A percentile compares a stretch with the other conserved stretches of the same genome.
Conservation (phyloP, 2,329 filamentous ascomycete species). For the Aotearoamyces nothofagi region DNA sequence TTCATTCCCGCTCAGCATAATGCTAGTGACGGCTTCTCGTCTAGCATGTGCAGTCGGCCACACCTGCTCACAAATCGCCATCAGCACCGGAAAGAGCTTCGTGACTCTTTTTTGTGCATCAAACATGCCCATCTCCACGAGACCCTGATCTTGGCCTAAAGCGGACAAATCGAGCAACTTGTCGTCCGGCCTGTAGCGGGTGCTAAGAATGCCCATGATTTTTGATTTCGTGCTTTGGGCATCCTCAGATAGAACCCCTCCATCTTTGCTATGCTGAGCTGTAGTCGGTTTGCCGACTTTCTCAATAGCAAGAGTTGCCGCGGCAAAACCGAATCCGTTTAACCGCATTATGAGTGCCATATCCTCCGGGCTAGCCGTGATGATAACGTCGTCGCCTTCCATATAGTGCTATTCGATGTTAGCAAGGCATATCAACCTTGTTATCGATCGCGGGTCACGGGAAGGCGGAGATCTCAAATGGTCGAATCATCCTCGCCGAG, state of each 20-base stretch:
- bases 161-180: constrained; percentile 77
- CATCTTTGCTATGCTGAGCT: constrained; percentile 21
- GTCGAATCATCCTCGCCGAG: too few relatives aligned
- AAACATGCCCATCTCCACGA: constrained; percentile 65
- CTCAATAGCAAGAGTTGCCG: constrained; percentile 37
- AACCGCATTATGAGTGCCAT: constrained; percentile 49
- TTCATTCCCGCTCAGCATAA: constrained; percentile 69
- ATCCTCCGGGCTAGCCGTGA: constrained; percentile 50
- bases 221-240: constrained; percentile 50
- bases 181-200: constrained; percentile 53
- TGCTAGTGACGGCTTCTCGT: constrained; percentile 63
- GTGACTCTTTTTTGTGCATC: constrained; percentile 35
- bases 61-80: constrained; percentile 67
- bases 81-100: constrained; percentile 89
- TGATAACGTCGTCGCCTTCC: constrained; percentile 53
- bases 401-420: constrained; percentile 55
- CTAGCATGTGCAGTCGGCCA: constrained; percentile 62
- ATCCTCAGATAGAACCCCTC: constrained; percentile 30
- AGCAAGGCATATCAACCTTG: constrained; percentile 33
- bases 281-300: constrained; percentile 25
- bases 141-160: constrained; percentile 55
- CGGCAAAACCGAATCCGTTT: constrained; percentile 55
- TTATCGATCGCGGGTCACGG: constrained; percentile 18
- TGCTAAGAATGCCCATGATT: constrained; percentile 54
- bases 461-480: constrained; percentile 12